These are phyloP conservation scores for Mortierella sp. DNA, from an alignment of 371 early-diverging fungal species.

Conservation along the genomic window DNA sequence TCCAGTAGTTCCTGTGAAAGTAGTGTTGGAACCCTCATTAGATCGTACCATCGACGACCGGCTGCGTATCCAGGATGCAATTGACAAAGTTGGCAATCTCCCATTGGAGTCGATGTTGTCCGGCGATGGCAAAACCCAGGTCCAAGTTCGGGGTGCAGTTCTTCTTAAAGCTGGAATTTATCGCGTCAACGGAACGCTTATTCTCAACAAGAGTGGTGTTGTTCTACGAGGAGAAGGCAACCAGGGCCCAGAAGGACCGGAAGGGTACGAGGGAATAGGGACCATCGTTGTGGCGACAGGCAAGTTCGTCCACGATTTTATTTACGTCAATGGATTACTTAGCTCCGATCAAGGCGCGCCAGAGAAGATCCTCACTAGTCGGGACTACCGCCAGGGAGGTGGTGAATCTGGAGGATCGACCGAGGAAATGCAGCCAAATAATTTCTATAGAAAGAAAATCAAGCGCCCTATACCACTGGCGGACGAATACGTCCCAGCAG, in stretches of 20 bases:
- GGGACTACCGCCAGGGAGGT: too few relatives aligned
- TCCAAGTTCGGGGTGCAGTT: not conserved
- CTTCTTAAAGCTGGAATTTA: not conserved
- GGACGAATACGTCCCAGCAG: not conserved
- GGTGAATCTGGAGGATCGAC: not conserved
- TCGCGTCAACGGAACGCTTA: not conserved
- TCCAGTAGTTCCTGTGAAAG: not conserved
- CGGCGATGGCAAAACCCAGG: not conserved
- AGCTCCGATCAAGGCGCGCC: not conserved
- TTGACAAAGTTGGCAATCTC: not conserved
- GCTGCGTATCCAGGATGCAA: not conserved
- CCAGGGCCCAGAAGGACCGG: not conserved
- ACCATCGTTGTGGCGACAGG: not conserved
- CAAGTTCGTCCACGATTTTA: not conserved
- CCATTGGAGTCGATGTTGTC: not conserved
- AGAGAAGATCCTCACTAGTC: not conserved
- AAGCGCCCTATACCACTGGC: not conserved
- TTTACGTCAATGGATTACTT: not conserved
- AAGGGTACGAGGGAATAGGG: not conserved
- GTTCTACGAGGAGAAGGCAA: slow-evolving; percentile 2
- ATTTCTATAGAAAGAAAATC: not conserved
- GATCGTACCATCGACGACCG: not conserved
- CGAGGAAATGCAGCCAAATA: not conserved
- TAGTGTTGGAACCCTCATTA: not conserved
- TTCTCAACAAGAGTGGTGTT: slow-evolving; percentile 3